phyloP scores from a whole-genome alignment of 208 protist genomes.

The Leishmania amazonensis region DNA sequence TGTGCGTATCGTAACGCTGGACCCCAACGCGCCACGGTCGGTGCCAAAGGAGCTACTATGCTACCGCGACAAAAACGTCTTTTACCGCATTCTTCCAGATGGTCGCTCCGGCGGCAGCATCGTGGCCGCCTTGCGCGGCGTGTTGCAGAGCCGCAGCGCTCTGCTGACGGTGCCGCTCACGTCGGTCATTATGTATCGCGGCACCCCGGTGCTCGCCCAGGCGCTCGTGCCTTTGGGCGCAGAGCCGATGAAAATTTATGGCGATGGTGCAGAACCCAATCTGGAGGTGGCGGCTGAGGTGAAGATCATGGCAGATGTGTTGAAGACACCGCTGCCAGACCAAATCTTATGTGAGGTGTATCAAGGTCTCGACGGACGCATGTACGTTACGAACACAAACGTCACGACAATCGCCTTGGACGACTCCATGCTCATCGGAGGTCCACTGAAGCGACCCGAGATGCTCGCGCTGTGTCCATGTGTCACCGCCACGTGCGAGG shows the following conservation, averaged over 20 bases:
- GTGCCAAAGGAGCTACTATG: conserved; percentile 78
- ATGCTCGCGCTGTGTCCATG: conserved; percentile 60
- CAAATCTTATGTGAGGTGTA: conserved; percentile 71
- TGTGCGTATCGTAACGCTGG: conserved; percentile 72
- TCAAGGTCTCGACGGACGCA: conserved; percentile 71
- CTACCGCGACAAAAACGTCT: conserved; percentile 83
- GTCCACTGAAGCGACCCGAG: conserved; percentile 82
- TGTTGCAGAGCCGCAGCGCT: conserved; percentile 70
- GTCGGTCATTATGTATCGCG: conserved; percentile 77
- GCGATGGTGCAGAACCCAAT: conserved; percentile 6
- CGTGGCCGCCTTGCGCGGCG: conserved; percentile 71
- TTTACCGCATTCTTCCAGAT: conserved; percentile 86
- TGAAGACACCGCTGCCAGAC: conserved; percentile 67
- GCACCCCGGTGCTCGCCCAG: conserved; percentile 86
- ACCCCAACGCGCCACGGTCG: conserved; percentile 63
- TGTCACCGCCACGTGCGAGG: conserved; percentile 55
- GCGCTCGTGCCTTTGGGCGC: conserved; percentile 73
- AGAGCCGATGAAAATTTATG: conserved; percentile 47
- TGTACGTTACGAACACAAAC: conserved; percentile 82
- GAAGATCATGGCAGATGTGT: conserved; percentile 69
- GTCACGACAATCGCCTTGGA: conserved; percentile 68
- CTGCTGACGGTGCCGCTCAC: conserved; percentile 84
- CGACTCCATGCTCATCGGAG: conserved; percentile 48
- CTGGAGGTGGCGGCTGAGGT: conserved; percentile 74
- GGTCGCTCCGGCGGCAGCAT: conserved; percentile 79